Evolutionary conservation across 768 basidiomycete genomes (phyloP), one percentile per base, ranked within the genome.

Genomic region (Trametes punicea): DNA sequence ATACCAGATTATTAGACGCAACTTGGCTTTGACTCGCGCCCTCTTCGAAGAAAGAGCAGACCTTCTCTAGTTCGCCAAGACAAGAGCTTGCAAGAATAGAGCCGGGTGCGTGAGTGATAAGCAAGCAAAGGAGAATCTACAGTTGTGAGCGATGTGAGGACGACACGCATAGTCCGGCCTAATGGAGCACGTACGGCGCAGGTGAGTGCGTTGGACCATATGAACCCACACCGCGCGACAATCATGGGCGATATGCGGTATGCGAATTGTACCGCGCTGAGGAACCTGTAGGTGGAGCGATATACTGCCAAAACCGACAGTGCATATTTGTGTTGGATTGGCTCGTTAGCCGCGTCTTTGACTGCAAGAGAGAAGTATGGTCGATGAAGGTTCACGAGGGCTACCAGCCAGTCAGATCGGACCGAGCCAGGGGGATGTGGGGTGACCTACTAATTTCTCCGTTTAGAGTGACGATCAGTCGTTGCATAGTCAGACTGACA

Each of bases 241-340:
- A 81, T 59, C 2, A 74, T 67, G 1, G 81, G 77, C 7, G 74
- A 70, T 16, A 63, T 59, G 13, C 67, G 64, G 69, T 79, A 80
- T 0, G 75, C 70, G 18, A 74, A 65, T 16, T 73, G 70, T 46
- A 85, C 70, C 0, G 75, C 74, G 42, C 78, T 74, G 36, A 84
- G 79, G 27, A 88, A 62, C 20, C 87, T 73, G 81, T 84, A 88
- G 3, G 85, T 81, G 2, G 85, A 85, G 2, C 85, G 83, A 69
- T 87, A 89, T 13, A 81, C 79, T 0, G 88, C 82, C 67, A 86
- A 77, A 3, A 88, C 83, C 1, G 88, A 90, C 0, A 83, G 81
- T 0, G 81, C 76, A 65, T 82, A 88, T 62, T 73, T 77, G 63
- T 89, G 86, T 45, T 76, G 75, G 44, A 84, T 71, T 2, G 82